These are phyloP conservation scores for Leccinum fuscescens DNA, from an alignment of 1,284 basidiomycete genomes.

Conservation along the genomic window DNA sequence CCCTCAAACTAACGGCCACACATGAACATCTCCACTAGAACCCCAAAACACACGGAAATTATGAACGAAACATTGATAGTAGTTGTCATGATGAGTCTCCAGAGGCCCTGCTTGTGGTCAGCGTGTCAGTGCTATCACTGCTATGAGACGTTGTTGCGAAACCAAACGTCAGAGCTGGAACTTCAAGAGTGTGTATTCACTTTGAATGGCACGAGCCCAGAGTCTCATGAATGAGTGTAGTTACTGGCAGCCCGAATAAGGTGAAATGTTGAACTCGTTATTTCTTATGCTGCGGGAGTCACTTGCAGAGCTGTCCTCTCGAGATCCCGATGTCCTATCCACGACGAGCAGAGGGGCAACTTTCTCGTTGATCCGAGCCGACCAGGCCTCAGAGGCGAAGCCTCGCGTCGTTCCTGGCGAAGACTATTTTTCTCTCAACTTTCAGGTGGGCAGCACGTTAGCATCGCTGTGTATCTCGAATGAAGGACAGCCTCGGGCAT, in stretches of 20 bases:
- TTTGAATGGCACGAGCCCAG: no score
- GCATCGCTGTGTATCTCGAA: constrained; percentile 57
- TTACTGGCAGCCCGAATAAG: no score
- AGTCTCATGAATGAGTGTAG: no score
- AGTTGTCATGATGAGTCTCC: background rate
- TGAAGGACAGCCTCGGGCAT: constrained; percentile 43
- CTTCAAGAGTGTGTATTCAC: background rate
- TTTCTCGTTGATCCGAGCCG: background rate
- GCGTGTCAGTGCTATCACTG: background rate
- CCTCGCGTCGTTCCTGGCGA: constrained; percentile 34
- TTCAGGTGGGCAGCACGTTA: constrained; percentile 70
- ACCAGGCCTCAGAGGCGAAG: background rate
- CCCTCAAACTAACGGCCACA: background rate
- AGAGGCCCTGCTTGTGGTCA: background rate
- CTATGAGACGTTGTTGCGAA: background rate
- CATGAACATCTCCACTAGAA: background rate
- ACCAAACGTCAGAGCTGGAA: background rate
- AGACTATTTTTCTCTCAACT: constrained; percentile 56
- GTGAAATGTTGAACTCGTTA: no score
- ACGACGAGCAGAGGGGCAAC: constrained; percentile 55
- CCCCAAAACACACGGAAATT: background rate
- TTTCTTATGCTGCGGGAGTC: constrained; percentile 52
- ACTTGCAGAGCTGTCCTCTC: constrained; percentile 69
- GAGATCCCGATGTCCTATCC: constrained; percentile 46
- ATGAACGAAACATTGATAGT: background rate